Evolutionary conservation across 2,329 filamentous ascomycete species (phyloP).

Genomic region (Zymoseptoria pseudotritici): DNA sequence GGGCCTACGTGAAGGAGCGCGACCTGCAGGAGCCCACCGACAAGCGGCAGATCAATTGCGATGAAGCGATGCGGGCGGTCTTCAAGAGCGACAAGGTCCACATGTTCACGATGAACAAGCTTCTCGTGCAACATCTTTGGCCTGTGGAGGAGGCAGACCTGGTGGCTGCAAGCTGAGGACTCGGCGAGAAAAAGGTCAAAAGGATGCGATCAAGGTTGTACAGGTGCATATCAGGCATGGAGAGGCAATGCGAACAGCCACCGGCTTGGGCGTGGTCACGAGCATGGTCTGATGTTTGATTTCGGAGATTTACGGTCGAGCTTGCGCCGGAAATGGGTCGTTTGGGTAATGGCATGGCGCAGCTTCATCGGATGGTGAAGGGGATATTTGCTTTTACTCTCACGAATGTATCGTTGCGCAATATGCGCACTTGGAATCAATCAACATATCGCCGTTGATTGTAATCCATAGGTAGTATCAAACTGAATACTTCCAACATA

Average conservation of each 20-base stretch:
- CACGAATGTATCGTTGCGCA: too few species aligned
- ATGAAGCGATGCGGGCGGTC: constrained; percentile 82
- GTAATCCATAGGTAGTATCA: too few species aligned
- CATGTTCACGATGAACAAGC: constrained; percentile 99
- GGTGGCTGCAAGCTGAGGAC: background rate
- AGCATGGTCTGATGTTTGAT: background rate
- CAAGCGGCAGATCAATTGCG: constrained; percentile 87
- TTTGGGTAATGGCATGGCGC: background rate
- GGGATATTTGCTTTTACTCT: too few species aligned
- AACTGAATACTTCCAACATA: too few species aligned
- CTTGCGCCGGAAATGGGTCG: background rate
- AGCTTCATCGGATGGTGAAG: too few species aligned
- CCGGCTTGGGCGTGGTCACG: background rate
- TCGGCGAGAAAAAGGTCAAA: background rate
- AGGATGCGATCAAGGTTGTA: background rate
- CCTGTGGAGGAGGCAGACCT: constrained; percentile 58
- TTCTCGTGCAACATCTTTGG: constrained; percentile 83
- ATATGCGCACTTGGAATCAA: too few species aligned
- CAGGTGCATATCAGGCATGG: background rate
- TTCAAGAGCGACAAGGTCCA: constrained; percentile 88
- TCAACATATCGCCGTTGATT: too few species aligned
- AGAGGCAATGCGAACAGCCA: background rate
- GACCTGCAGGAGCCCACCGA: constrained; percentile 85
- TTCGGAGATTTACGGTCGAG: too few species aligned
- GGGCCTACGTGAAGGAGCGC: constrained; percentile 86